phyloP scores from a whole-genome alignment of 2,329 filamentous ascomycete genomes.

The Talaromyces marneffei region DNA sequence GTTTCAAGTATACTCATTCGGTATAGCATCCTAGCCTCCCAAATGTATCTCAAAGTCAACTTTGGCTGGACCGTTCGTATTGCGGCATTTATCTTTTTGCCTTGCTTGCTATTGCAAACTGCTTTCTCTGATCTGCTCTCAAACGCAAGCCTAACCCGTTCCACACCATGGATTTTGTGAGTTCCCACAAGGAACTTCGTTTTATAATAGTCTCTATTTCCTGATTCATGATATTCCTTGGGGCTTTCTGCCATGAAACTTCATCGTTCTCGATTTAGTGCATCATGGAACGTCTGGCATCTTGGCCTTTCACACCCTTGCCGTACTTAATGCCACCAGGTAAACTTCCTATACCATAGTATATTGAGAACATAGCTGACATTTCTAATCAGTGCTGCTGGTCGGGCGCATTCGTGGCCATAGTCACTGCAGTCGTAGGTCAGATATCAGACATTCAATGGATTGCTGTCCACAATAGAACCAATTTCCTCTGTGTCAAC shows the following conservation, averaged over 20 bases:
- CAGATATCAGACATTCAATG: conserved; percentile 18
- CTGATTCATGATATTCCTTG: not conserved
- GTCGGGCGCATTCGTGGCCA: not conserved
- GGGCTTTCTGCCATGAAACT: not conserved
- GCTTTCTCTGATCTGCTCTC: conserved; percentile 47
- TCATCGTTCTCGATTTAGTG: not conserved
- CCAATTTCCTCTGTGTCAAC: conserved; percentile 21
- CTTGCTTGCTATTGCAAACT: conserved; percentile 48
- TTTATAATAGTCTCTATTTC: not conserved
- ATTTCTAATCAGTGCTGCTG: not conserved
- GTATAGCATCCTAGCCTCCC: conserved; percentile 49
- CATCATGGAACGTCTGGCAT: not conserved
- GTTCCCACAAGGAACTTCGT: not conserved
- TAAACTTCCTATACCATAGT: too few relatives aligned
- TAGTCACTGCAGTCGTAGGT: not conserved
- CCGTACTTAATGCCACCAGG: not conserved
- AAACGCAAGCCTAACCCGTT: conserved; percentile 18
- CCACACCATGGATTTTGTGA: not conserved
- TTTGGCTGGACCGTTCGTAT: conserved; percentile 55
- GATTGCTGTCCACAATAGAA: conserved; percentile 22
- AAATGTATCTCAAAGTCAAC: conserved; percentile 49
- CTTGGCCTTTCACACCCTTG: not conserved
- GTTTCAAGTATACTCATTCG: not conserved
- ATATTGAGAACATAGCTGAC: not conserved
- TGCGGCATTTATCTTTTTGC: conserved; percentile 56